These are phyloP conservation scores for Erucastrum elatum DNA, from an alignment of 345 rosid species.

Conservation along the genomic window DNA sequence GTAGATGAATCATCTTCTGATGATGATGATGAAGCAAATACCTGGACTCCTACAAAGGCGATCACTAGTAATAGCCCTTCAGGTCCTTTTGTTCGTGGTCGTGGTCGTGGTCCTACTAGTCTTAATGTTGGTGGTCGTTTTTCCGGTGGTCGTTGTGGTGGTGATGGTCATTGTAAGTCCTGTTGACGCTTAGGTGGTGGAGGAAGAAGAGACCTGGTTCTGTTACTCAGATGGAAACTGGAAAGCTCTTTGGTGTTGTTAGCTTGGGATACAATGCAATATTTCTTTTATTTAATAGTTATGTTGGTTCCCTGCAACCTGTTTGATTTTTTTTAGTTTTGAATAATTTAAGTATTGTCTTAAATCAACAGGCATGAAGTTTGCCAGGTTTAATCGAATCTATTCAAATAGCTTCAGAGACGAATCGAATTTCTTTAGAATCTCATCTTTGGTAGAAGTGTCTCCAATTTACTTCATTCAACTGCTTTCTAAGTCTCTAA, in stretches of 20 bases:
- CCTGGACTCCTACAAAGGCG: neutral
- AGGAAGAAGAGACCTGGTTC: neutral
- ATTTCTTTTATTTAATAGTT: neutral
- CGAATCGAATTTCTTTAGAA: neutral
- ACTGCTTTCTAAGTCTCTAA: neutral
- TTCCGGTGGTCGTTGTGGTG: neutral
- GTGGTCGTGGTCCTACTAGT: neutral
- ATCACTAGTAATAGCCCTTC: neutral
- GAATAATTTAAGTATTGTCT: too few relatives aligned
- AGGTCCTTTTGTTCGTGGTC: neutral
- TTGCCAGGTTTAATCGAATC: too few relatives aligned
- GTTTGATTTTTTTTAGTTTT: too few relatives aligned
- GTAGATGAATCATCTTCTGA: neutral
- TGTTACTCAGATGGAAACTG: neutral
- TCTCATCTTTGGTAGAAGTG: neutral
- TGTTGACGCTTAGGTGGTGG: neutral
- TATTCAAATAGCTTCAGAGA: too few relatives aligned
- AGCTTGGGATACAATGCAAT: neutral
- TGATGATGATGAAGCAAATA: neutral
- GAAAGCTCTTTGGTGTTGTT: neutral
- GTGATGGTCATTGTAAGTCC: neutral
- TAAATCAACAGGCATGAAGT: neutral
- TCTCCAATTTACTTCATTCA: neutral
- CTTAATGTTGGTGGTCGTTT: neutral
- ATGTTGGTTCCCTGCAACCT: neutral